A percentile compares a stretch with the other conserved stretches of the same genome.
Evolutionary conservation across 202 grass and related monocot genomes (phyloP).

Genomic region (Setaria viridis): DNA sequence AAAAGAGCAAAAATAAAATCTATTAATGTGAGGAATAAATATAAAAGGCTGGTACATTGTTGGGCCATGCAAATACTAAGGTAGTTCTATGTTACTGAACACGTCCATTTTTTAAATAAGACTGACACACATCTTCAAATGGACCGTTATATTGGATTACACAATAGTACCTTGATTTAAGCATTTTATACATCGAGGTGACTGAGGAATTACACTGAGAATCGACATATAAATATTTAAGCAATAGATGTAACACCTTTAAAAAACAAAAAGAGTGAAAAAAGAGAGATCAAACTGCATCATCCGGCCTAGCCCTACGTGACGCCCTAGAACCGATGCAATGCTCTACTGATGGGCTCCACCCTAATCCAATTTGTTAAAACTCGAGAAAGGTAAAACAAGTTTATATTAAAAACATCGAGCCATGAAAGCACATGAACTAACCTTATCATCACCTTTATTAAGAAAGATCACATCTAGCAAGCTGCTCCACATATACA

Average conservation of each 20-base stretch:
- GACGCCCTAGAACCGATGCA: background rate
- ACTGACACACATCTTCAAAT: background rate
- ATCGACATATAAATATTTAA: background rate
- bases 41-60: background rate
- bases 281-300: background rate
- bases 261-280: background rate
- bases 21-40: background rate
- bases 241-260: background rate
- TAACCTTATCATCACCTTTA: background rate
- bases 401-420: background rate
- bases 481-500: conserved; percentile 16
- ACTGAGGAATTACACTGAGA: background rate
- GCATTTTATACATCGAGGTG: background rate
- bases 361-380: background rate
- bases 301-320: background rate
- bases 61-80: no score
- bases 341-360: background rate
- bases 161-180: background rate
- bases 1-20: background rate
- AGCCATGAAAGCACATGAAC: background rate
- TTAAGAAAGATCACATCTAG: background rate
- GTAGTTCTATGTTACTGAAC: background rate
- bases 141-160: background rate
- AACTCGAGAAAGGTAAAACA: background rate
- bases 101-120: no score